These are phyloP conservation scores for Calonectria crousiana DNA, from an alignment of 2,329 filamentous ascomycete genomes.

Conservation along the genomic window DNA sequence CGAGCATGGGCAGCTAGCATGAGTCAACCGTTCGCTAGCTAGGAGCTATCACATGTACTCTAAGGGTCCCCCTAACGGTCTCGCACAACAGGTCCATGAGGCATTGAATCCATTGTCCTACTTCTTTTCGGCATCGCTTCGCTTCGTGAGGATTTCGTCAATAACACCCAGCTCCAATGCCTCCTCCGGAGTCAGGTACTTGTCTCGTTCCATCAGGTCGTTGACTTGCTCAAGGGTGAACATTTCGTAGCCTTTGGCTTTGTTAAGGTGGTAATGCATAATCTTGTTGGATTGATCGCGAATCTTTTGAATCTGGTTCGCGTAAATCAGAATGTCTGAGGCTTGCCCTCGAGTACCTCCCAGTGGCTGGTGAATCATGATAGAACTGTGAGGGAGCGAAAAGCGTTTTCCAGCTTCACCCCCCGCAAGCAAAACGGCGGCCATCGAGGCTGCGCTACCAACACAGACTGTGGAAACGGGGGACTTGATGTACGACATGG, in stretches of 20 bases:
- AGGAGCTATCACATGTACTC: not conserved
- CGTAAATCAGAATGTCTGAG: slow-evolving; percentile 94
- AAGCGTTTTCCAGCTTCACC: slow-evolving; percentile 88
- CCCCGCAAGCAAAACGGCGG: slow-evolving; percentile 86
- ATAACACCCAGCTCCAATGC: slow-evolving; percentile 91
- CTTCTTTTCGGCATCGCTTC: slow-evolving; percentile 59
- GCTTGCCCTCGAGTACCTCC: slow-evolving; percentile 77
- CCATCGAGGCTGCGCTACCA: slow-evolving; percentile 96
- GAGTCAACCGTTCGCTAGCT: not conserved
- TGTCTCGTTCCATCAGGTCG: slow-evolving; percentile 96
- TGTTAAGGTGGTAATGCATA: slow-evolving; percentile 87
- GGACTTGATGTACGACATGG: slow-evolving; percentile 95
- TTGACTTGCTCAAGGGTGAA: slow-evolving; percentile 87
- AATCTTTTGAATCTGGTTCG: slow-evolving; percentile 93
- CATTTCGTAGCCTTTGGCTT: slow-evolving; percentile 79
- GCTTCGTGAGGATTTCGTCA: slow-evolving; percentile 84
- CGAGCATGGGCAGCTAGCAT: not conserved
- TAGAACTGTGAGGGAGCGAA: slow-evolving; percentile 90
- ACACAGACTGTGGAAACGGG: slow-evolving; percentile 96
- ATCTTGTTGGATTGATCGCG: slow-evolving; percentile 90
- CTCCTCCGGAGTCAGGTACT: slow-evolving; percentile 91
- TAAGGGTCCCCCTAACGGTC: not conserved
- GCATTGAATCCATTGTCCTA: slow-evolving; percentile 32
- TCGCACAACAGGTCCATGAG: slow-evolving; percentile 26
- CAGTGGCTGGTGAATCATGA: slow-evolving; percentile 97